phyloP scores from a whole-genome alignment of 208 protist genomes.

The Trypanosoma grayi region DNA sequence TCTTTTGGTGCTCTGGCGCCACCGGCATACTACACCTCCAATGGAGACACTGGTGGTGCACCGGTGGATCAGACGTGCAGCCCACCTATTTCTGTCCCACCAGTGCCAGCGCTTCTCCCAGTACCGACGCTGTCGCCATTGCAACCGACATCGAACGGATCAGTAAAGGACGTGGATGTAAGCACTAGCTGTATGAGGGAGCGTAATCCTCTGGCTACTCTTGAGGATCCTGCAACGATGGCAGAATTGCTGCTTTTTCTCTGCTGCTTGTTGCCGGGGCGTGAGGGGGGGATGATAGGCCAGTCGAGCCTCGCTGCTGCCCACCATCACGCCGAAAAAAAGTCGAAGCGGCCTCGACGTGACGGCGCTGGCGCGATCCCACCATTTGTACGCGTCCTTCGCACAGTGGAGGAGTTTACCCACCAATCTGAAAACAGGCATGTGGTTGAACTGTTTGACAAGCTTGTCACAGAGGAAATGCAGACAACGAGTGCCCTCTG shows the following conservation, averaged over 20 bases:
- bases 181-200: neutral
- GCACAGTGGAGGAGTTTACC: neutral
- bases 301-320: conserved; percentile 3
- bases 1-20: conserved; percentile 40
- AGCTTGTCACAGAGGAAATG: conserved; percentile 3
- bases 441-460: conserved; percentile 3
- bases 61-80: no score
- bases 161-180: neutral
- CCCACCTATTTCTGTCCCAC: neutral
- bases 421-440: neutral
- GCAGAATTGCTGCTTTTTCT: conserved; percentile 65
- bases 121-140: conserved; percentile 6
- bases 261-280: conserved; percentile 48
- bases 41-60: conserved; percentile 29
- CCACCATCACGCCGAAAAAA: neutral
- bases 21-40: conserved; percentile 62
- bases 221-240: conserved; percentile 27
- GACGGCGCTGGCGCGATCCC: neutral
- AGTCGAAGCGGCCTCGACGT: neutral
- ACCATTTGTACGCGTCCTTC: conserved; percentile 3
- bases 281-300: conserved; percentile 39
- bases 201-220: neutral
- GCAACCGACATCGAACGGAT: neutral
- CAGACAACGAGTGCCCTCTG: neutral
- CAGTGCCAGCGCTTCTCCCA: no score